Percentiles rank a stretch among this genome's conserved stretches.
phyloP scores from a whole-genome alignment of 768 basidiomycete genomes.

The Collybiopsis luxurians region DNA sequence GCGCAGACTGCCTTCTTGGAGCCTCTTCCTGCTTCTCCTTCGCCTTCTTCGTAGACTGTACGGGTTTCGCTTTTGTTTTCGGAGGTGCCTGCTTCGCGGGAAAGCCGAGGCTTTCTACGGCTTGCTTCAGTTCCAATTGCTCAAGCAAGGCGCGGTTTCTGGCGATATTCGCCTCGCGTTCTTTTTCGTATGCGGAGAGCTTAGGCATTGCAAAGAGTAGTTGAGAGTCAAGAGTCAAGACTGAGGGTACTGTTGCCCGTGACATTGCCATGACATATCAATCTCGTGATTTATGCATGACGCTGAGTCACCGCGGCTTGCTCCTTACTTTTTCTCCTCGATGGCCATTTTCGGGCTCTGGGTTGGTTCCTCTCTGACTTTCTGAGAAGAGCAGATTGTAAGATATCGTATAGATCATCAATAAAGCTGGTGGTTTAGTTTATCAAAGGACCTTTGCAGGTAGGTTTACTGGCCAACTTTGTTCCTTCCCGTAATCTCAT shows the following conservation, averaged over 20 bases:
- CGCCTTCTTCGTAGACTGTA: constrained; percentile 51
- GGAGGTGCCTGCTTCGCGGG: constrained; percentile 33
- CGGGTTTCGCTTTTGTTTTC: constrained; percentile 53
- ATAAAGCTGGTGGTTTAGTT: constrained; percentile 96
- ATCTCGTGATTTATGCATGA: constrained; percentile 1
- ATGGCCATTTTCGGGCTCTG: constrained; percentile 85
- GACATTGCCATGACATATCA: background rate
- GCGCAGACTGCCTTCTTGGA: constrained; percentile 66
- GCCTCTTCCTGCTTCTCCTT: constrained; percentile 44
- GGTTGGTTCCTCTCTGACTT: constrained; percentile 36
- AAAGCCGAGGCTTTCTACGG: constrained; percentile 45
- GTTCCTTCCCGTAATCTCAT: too few relatives aligned
- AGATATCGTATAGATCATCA: constrained; percentile 70
- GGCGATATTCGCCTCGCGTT: constrained; percentile 80
- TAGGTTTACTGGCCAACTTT: too few relatives aligned
- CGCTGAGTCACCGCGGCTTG: background rate
- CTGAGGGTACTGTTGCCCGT: too few relatives aligned
- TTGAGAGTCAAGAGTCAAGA: background rate
- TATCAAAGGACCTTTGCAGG: constrained; percentile 93
- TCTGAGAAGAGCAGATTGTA: background rate
- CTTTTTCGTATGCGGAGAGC: constrained; percentile 47
- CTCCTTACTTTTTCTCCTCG: background rate
- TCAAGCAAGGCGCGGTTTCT: constrained; percentile 75
- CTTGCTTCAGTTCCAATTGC: constrained; percentile 64
- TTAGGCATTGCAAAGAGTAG: too few relatives aligned